Evolutionary conservation across 1,284 basidiomycete species (phyloP).

Genomic region (Rhizoctonia solani): DNA sequence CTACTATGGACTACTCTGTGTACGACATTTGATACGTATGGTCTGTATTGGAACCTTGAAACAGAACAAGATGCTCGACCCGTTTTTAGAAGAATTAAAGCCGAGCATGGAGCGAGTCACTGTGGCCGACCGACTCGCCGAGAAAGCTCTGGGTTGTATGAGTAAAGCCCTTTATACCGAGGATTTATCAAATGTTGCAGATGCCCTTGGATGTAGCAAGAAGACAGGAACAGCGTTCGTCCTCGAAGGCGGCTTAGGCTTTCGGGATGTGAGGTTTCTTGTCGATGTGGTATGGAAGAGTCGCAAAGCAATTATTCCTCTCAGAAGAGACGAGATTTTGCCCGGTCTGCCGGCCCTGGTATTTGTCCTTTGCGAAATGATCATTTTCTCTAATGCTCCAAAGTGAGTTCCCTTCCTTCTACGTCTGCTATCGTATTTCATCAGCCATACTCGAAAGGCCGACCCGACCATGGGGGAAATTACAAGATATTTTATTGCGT

Average conservation of each 20-base stretch:
- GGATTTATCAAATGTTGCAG: not conserved
- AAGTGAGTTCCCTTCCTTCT: not conserved
- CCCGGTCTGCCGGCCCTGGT: slow-evolving; percentile 4
- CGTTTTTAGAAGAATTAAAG: not conserved
- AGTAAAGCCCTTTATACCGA: not conserved
- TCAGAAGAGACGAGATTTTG: not conserved
- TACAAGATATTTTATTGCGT: slow-evolving; percentile 7
- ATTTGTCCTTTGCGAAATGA: slow-evolving; percentile 9
- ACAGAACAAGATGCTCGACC: not conserved
- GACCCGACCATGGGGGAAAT: not conserved
- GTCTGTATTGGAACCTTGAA: slow-evolving; percentile 17
- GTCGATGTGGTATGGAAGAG: not conserved
- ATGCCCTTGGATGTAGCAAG: not conserved
- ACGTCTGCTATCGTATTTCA: not conserved
- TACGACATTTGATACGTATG: slow-evolving; percentile 16
- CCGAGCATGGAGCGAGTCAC: not conserved
- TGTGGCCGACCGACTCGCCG: not conserved
- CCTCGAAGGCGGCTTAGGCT: not conserved
- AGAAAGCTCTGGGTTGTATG: not conserved
- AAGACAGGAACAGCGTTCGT: not conserved
- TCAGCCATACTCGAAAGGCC: not conserved
- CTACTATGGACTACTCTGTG: slow-evolving; percentile 16
- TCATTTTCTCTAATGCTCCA: not conserved
- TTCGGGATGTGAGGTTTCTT: not conserved
- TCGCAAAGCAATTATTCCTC: not conserved